Percentiles rank a stretch among this genome's conserved stretches.
These are phyloP conservation scores for Podospora pseudocomata DNA, from an alignment of 495 filamentous ascomycete species.

Conservation along the genomic window DNA sequence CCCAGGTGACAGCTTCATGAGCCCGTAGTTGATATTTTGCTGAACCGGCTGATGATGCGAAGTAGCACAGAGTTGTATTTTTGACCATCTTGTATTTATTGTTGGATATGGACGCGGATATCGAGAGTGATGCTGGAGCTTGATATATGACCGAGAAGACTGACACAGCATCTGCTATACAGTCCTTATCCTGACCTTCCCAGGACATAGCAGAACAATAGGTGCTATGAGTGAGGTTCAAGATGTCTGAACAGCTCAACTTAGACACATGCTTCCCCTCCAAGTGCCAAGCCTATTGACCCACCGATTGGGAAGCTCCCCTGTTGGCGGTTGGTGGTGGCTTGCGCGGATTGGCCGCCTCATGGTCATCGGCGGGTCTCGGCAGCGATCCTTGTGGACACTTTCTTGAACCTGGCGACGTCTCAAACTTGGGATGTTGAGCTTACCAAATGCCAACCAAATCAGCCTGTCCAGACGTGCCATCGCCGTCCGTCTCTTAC, in stretches of 20 bases:
- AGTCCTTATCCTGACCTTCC: background rate
- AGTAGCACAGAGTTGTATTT: background rate
- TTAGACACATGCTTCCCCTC: background rate
- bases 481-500: conserved; percentile 8
- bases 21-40: background rate
- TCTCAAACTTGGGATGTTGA: conserved; percentile 11
- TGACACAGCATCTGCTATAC: background rate
- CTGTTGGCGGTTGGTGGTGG: conserved; percentile 5
- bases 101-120: background rate
- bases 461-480: background rate
- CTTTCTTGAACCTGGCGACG: conserved; percentile 25
- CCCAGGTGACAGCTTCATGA: background rate
- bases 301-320: background rate
- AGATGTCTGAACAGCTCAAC: background rate
- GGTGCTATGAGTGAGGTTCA: background rate
- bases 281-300: conserved; percentile 8
- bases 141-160: background rate
- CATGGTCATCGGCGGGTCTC: background rate
- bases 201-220: too few relatives aligned
- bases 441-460: conserved; percentile 10
- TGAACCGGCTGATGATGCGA: background rate
- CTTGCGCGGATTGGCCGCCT: conserved; percentile 15
- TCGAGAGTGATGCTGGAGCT: background rate
- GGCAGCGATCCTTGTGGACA: conserved; percentile 1
- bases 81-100: background rate